Conservation (phyloP, 495 filamentous ascomycete genomes). For the Pseudoneurospora amorphoporcata region DNA sequence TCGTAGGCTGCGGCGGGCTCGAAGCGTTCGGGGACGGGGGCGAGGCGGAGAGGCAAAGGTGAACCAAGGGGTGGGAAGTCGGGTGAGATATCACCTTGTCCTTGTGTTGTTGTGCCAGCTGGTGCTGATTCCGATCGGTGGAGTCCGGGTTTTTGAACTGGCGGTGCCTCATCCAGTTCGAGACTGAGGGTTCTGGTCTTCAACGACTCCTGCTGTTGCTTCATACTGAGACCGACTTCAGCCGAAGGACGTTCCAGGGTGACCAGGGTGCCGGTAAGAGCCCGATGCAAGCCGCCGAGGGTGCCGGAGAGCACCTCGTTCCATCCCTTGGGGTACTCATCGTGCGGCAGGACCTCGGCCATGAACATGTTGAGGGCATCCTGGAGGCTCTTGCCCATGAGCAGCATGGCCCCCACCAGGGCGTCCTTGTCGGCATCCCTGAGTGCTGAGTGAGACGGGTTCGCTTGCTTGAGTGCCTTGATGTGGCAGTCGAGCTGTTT, state of each 20-base stretch:
- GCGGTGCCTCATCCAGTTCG: not conserved
- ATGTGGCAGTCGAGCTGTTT: constrained; percentile 15
- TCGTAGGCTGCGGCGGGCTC: not conserved
- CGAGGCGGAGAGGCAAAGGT: not conserved
- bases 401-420: constrained; percentile 19
- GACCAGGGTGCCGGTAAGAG: constrained; percentile 8
- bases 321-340: constrained; percentile 18
- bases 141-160: not conserved
- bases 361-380: constrained; percentile 18
- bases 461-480: constrained; percentile 10
- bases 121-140: not conserved
- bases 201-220: not conserved
- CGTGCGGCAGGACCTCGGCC: constrained; percentile 16
- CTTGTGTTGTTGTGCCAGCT: not conserved
- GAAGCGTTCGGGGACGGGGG: not conserved
- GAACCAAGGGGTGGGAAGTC: not conserved
- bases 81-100: not conserved
- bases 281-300: constrained; percentile 15
- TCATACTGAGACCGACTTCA: not conserved
- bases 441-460: constrained; percentile 12
- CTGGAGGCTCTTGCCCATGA: constrained; percentile 17
- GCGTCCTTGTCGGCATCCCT: constrained; percentile 18
- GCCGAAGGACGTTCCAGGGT: not conserved
- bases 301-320: constrained; percentile 21
- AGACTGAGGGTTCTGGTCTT: not conserved